Conservation (phyloP, 116 monocot genomes). For the Cymodocea nodosa region DNA sequence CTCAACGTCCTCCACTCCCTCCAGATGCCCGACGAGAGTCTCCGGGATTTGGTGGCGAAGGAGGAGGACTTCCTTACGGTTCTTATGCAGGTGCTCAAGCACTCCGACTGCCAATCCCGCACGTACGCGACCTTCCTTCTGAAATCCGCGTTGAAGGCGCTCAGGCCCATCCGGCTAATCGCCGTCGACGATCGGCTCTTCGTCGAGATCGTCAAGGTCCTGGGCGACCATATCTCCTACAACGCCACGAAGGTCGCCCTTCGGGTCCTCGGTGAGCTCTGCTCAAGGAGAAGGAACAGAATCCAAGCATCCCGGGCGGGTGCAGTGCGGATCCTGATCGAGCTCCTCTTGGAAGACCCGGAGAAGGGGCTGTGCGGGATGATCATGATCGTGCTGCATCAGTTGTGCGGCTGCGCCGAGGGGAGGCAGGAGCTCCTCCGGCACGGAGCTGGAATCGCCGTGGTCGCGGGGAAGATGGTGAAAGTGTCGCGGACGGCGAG, state of each 20-base stretch:
- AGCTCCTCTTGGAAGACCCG: constrained; percentile 14
- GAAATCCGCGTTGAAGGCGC: constrained; percentile 10
- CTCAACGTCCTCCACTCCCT: constrained; percentile 32
- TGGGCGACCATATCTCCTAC: constrained; percentile 28
- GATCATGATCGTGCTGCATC: constrained; percentile 16
- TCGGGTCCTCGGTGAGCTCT: constrained; percentile 8
- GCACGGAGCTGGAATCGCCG: constrained; percentile 32
- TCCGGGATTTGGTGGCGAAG: constrained; percentile 10
- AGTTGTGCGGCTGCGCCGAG: constrained; percentile 34
- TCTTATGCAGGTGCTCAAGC: constrained; percentile 11
- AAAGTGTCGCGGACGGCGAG: constrained; percentile 23
- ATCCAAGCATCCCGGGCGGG: constrained; percentile 17
- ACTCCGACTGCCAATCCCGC: constrained; percentile 23
- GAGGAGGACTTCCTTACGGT: constrained; percentile 13
- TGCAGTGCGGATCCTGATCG: constrained; percentile 10
- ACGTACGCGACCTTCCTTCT: constrained; percentile 26
- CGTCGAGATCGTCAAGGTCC: constrained; percentile 24
- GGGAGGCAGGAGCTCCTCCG: constrained; percentile 24
- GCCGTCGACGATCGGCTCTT: constrained; percentile 12
- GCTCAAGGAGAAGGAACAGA: constrained; percentile 26
- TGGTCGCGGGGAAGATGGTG: constrained; percentile 22
- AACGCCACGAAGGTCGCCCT: constrained; percentile 32
- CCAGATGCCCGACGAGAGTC: constrained; percentile 21
- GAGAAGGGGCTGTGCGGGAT: constrained; percentile 14
- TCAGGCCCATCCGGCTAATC: constrained; percentile 10